Conservation (phyloP, 352 stramenopile species). For the Aphanomyces invadans region DNA sequence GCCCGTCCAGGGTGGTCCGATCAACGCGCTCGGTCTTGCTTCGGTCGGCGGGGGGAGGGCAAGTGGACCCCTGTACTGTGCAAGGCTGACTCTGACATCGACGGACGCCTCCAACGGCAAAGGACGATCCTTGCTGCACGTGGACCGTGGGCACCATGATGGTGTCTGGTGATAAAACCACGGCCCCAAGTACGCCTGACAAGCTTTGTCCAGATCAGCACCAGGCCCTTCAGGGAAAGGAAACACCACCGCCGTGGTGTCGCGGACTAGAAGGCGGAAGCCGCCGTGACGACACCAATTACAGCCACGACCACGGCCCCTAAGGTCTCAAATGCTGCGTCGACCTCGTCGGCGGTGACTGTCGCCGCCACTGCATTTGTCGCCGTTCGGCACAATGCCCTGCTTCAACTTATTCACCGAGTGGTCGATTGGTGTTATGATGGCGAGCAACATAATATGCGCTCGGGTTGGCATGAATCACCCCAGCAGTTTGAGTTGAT, state of each 20-base stretch:
- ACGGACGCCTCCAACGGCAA: slow-evolving; percentile 64
- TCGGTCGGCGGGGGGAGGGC: slow-evolving; percentile 33
- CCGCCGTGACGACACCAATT: too few species aligned
- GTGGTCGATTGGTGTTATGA: too few species aligned
- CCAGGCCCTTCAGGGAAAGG: background rate
- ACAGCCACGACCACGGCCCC: background rate
- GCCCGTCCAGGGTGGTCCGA: slow-evolving; percentile 35
- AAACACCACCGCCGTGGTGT: too few species aligned
- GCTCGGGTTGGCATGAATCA: too few species aligned
- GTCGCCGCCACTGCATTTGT: background rate
- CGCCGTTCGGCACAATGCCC: background rate
- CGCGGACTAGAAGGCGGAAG: too few species aligned
- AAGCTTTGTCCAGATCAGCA: background rate
- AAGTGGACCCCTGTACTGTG: slow-evolving; percentile 50
- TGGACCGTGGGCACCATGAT: background rate
- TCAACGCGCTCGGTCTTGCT: slow-evolving; percentile 65
- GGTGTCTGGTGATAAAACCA: background rate
- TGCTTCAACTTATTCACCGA: background rate
- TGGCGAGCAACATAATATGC: too few species aligned
- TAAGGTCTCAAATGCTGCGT: background rate
- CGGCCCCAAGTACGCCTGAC: background rate
- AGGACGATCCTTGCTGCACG: background rate
- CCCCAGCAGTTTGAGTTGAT: too few species aligned
- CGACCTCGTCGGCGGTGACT: background rate
- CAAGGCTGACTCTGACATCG: slow-evolving; percentile 58